Conservation (phyloP, 1,139 yeast genomes). For the Candida tropicalis region DNA sequence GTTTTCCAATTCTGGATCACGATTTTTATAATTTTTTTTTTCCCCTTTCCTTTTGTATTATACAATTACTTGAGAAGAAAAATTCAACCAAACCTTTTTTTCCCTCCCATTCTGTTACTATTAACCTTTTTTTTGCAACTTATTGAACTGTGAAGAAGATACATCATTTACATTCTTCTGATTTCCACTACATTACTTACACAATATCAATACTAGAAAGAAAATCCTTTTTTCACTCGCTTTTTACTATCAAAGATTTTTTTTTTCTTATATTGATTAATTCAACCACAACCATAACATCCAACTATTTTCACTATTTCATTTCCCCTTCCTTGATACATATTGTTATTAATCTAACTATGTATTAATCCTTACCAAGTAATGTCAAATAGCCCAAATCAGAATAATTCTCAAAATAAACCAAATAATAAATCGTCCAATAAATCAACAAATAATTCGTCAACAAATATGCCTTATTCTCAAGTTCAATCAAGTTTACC, state of each 20-base stretch:
- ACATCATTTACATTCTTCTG: background rate
- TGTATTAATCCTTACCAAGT: constrained; percentile 9
- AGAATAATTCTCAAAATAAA: constrained; percentile 4
- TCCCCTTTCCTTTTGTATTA: background rate
- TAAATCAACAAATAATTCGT: constrained; percentile 1
- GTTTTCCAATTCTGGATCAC: background rate
- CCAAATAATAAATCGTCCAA: constrained; percentile 1
- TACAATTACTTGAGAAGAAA: background rate
- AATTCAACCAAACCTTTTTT: background rate
- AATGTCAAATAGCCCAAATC: constrained; percentile 14
- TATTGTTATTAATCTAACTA: constrained; percentile 5
- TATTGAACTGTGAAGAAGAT: background rate
- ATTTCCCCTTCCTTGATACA: constrained; percentile 1
- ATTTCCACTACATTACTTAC: background rate
- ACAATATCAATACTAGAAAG: background rate
- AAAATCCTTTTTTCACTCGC: constrained; percentile 4
- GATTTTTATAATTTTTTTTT: background rate
- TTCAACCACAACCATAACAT: too few relatives aligned
- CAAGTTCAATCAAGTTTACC: constrained; percentile 10
- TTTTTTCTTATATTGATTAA: background rate
- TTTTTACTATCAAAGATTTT: constrained; percentile 2
- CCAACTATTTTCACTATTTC: too few relatives aligned
- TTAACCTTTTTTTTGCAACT: background rate
- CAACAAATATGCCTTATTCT: constrained; percentile 7
- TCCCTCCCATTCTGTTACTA: background rate